Evolutionary conservation across 768 basidiomycete species (phyloP).

Genomic region (Hygrocybe coccinea): DNA sequence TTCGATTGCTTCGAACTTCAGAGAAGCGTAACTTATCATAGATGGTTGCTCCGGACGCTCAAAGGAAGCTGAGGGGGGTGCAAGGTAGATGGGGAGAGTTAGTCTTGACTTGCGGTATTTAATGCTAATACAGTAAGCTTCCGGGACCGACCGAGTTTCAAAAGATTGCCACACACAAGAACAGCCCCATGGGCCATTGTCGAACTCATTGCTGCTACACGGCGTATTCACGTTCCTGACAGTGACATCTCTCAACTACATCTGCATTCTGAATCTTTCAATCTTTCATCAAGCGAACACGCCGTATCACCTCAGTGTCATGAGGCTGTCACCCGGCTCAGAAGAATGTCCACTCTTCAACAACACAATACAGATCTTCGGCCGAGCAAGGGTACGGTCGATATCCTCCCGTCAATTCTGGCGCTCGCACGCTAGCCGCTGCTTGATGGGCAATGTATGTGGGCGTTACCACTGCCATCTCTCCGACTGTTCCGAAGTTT

Average conservation of each 20-base stretch:
- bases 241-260: no score
- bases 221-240: no score
- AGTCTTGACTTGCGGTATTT: background rate
- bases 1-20: background rate
- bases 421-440: slow-evolving; percentile 9
- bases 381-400: slow-evolving; percentile 52
- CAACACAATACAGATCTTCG: slow-evolving; percentile 62
- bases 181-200: no score
- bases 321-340: slow-evolving; percentile 14
- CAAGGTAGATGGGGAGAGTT: background rate
- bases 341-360: slow-evolving; percentile 63
- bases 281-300: background rate
- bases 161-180: no score
- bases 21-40: slow-evolving; percentile 7
- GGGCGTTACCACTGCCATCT: background rate
- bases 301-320: background rate
- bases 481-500: slow-evolving; percentile 19
- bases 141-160: background rate
- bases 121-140: background rate
- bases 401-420: slow-evolving; percentile 18
- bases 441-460: background rate
- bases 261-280: no score
- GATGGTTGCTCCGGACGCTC: slow-evolving; percentile 16
- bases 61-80: background rate
- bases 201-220: no score